Evolutionary conservation across 257 asterid genomes (phyloP), one percentile per base, ranked within the genome.

Genomic region (Scutellaria baicalensis): DNA sequence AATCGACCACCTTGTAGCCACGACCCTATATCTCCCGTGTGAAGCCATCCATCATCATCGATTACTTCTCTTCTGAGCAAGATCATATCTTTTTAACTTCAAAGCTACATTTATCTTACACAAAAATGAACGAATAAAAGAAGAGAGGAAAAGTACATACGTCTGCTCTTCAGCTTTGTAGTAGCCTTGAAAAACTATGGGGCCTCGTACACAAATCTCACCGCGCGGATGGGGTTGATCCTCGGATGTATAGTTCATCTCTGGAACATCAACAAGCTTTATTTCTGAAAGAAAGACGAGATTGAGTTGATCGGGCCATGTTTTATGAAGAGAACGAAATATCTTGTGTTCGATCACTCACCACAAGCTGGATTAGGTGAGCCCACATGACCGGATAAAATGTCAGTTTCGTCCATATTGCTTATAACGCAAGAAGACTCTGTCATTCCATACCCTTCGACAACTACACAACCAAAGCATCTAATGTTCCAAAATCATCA

Each of bases 141-240:
- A 51, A 6, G 11, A 21, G 23, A 35, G 4, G 0, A 39, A 36
- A 9, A 7, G 43, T 44, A 12, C n/a, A 8, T 84, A 90, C 96
- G 93, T 85, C 54, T 83, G 89, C 62, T 66, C 79, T 76, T 85
- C 83, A 56, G 85, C 93, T 78, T 85, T 90, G 72, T 81, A 90
- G 78, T 90, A 90, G 79, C 96, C 96, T 71, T 69, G 82, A 79
- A 90, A 87, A 57, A 85, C 75, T 59, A 77, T 85, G 67, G 96
- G 95, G 50, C 96, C 96, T 78, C 96, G 79, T 44, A 87, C 85
- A 65, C 96, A 90, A 69, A 90, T 86, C 88, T 90, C 96, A 55
- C 96, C 96, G 57, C 96, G 93, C 6, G 93, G 96, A 81, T 84
- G 73, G 14, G 95, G 96, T 70, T 77, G 80, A 82, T 90, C 95